Percentiles rank a stretch among this genome's conserved stretches.
Conservation (phyloP, 202 grass and related monocot genomes). For the Schoenoplectus triqueter region DNA sequence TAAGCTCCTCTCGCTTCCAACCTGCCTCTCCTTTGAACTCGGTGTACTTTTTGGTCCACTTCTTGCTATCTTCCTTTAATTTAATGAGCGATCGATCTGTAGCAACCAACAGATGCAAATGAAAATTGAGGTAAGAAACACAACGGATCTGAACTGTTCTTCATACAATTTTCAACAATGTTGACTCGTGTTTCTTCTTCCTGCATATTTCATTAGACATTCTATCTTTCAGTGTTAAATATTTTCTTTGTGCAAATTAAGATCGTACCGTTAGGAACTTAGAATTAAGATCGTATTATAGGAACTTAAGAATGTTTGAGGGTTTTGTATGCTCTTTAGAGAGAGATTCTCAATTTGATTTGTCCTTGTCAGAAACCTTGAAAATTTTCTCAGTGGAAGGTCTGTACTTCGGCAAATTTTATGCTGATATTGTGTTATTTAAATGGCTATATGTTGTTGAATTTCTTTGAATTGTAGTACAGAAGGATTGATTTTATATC, state of each 20-base stretch:
- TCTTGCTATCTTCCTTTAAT: no score
- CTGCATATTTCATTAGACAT: neutral
- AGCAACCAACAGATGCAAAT: neutral
- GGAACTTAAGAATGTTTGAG: neutral
- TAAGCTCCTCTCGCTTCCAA: no score
- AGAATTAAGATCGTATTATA: no score
- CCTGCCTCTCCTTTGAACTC: neutral
- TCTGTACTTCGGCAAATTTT: no score
- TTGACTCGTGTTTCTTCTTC: neutral
- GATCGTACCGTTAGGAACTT: neutral
- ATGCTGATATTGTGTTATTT: no score
- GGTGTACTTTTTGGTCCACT: neutral
- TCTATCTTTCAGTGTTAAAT: neutral
- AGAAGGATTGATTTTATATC: no score
- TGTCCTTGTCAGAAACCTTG: neutral
- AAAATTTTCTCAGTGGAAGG: neutral
- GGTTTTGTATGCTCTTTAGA: neutral
- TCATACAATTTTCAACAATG: neutral
- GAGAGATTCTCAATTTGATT: conserved; percentile 4
- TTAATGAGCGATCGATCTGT: neutral
- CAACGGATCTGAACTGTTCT: neutral
- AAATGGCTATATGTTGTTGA: no score
- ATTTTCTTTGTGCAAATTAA: conserved; percentile 6
- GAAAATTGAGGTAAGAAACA: neutral
- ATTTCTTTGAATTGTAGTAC: no score